A percentile compares a stretch with the other conserved stretches of the same genome.
Evolutionary conservation across 306 rosid species (phyloP).

Genomic region (Dryas alaskensis): DNA sequence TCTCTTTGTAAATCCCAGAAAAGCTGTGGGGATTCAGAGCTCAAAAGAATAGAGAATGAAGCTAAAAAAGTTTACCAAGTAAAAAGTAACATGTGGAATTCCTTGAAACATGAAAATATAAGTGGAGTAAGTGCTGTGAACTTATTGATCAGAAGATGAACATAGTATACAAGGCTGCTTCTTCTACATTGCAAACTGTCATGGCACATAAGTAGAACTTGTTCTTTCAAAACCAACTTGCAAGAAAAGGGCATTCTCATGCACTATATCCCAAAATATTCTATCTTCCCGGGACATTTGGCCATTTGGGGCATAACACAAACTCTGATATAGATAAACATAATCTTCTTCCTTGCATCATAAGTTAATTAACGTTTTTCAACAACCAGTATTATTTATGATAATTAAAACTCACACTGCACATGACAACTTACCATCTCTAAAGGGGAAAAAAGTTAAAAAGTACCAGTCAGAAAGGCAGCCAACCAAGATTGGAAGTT

Average conservation of each 20-base stretch:
- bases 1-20: not conserved
- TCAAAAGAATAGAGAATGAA: not conserved
- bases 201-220: no score
- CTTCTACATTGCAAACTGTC: no score
- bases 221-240: no score
- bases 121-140: no score
- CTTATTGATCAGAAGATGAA: no score
- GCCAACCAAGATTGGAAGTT: not conserved
- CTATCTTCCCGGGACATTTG: no score
- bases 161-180: no score
- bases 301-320: no score
- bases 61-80: not conserved
- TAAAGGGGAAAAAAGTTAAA: not conserved
- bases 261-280: not conserved
- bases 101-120: not conserved
- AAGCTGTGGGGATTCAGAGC: not conserved
- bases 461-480: not conserved
- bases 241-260: not conserved
- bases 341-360: not conserved
- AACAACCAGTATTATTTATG: not conserved
- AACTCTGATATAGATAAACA: not conserved
- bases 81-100: not conserved
- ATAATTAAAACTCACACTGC: not conserved
- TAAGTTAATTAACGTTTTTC: not conserved
- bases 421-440: not conserved